Percentiles rank a stretch among this genome's conserved stretches.
Evolutionary conservation across 306 rosid species (phyloP).

Genomic region (Cucumis cinereus): DNA sequence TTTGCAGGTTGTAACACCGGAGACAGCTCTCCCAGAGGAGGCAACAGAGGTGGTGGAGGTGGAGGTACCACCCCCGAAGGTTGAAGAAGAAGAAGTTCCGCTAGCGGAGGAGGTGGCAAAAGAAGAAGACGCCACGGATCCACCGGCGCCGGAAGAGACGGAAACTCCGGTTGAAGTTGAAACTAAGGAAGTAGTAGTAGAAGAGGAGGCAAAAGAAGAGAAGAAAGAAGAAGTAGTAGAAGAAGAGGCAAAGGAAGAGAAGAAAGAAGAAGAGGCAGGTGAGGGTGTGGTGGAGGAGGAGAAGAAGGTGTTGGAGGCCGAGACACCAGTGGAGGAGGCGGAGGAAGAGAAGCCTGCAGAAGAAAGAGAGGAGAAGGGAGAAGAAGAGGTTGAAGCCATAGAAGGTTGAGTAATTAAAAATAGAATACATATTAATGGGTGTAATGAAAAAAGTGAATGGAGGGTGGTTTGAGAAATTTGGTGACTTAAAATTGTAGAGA

Average conservation of each 20-base stretch:
- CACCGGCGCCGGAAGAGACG: slow-evolving; percentile 10
- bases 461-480: background rate
- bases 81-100: slow-evolving; percentile 19
- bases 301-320: background rate
- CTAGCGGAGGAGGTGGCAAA: background rate
- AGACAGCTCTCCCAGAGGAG: slow-evolving; percentile 35
- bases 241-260: background rate
- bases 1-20: slow-evolving; percentile 47
- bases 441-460: background rate
- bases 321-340: slow-evolving; percentile 12
- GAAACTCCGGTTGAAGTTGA: slow-evolving; percentile 26
- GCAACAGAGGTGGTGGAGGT: slow-evolving; percentile 16
- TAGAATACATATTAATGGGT: background rate
- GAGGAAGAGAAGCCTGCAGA: slow-evolving; percentile 16
- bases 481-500: no score
- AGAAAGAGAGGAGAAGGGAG: slow-evolving; percentile 27
- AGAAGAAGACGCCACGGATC: background rate
- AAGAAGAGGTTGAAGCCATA: slow-evolving; percentile 11
- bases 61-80: slow-evolving; percentile 16
- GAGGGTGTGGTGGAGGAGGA: slow-evolving; percentile 6
- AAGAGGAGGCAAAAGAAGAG: background rate
- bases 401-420: slow-evolving; percentile 15
- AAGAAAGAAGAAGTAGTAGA: slow-evolving; percentile 1
- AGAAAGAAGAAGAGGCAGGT: background rate
- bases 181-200: slow-evolving; percentile 17